These are phyloP conservation scores for Fraxinus nigra DNA, from an alignment of 305 asterid genomes.

Conservation along the genomic window DNA sequence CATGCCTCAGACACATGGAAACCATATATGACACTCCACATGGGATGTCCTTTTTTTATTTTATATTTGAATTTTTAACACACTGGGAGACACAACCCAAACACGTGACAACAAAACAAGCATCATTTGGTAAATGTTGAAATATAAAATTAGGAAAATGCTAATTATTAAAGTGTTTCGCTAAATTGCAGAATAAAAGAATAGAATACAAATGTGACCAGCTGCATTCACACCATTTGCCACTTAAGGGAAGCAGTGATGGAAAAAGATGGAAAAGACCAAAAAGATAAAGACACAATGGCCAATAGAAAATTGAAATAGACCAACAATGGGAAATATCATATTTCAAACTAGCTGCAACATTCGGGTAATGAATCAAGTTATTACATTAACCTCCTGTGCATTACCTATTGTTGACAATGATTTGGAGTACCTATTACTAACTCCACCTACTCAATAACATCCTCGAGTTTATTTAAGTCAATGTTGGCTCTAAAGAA, in stretches of 20 bases:
- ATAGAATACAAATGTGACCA: background rate
- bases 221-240: background rate
- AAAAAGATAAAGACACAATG: background rate
- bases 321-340: background rate
- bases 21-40: background rate
- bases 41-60: background rate
- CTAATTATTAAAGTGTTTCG: background rate
- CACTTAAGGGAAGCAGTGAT: background rate
- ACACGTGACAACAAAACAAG: background rate
- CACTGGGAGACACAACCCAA: background rate
- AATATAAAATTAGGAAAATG: background rate
- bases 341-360: background rate
- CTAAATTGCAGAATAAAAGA: background rate
- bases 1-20: background rate
- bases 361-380: background rate
- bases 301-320: background rate
- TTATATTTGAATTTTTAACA: background rate
- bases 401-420: background rate
- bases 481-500: background rate
- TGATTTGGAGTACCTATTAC: background rate
- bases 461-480: background rate
- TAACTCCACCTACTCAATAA: background rate
- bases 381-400: background rate
- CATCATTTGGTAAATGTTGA: background rate
- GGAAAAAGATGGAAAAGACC: background rate